A percentile compares a stretch with the other conserved stretches of the same genome.
Evolutionary conservation across 768 basidiomycete species (phyloP).

Genomic region (Guyanaporus albipodus): DNA sequence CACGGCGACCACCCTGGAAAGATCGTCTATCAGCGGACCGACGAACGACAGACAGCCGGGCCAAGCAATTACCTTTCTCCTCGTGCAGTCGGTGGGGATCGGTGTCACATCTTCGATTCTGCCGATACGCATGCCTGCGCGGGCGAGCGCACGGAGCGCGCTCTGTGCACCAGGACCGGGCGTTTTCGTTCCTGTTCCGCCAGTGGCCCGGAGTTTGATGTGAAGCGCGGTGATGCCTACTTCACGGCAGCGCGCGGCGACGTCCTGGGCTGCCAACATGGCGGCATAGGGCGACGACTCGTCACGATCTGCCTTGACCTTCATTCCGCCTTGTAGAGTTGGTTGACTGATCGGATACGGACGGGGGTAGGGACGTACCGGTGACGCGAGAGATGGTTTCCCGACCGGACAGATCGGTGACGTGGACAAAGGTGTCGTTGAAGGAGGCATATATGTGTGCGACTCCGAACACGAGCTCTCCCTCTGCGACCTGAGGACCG

Average conservation of each 20-base stretch:
- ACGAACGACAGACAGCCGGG: not conserved
- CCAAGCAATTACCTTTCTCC: conserved; percentile 93
- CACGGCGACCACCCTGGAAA: conserved; percentile 92
- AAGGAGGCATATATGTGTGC: conserved; percentile 99
- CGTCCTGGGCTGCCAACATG: conserved; percentile 98
- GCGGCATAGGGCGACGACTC: conserved; percentile 97
- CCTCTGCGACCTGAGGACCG: conserved; percentile 94
- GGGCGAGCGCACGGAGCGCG: conserved; percentile 95
- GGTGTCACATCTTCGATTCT: conserved; percentile 99
- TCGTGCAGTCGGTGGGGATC: conserved; percentile 93
- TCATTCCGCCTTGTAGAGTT: conserved; percentile 82
- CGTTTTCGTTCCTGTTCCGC: conserved; percentile 97
- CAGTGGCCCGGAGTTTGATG: conserved; percentile 98
- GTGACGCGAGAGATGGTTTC: conserved; percentile 99
- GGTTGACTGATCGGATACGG: not conserved
- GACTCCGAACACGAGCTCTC: conserved; percentile 96
- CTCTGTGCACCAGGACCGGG: conserved; percentile 98
- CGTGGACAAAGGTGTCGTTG: conserved; percentile 99
- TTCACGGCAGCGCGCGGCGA: conserved; percentile 94
- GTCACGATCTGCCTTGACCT: conserved; percentile 99
- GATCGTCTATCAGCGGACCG: conserved; percentile 1
- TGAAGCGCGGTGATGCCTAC: conserved; percentile 98
- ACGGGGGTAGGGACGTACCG: conserved; percentile 46
- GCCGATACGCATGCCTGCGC: conserved; percentile 97
- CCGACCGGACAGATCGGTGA: conserved; percentile 98